Base-by-base conservation (phyloP, 768 basidiomycete genomes). In the Tricholoma sp. region DNA sequence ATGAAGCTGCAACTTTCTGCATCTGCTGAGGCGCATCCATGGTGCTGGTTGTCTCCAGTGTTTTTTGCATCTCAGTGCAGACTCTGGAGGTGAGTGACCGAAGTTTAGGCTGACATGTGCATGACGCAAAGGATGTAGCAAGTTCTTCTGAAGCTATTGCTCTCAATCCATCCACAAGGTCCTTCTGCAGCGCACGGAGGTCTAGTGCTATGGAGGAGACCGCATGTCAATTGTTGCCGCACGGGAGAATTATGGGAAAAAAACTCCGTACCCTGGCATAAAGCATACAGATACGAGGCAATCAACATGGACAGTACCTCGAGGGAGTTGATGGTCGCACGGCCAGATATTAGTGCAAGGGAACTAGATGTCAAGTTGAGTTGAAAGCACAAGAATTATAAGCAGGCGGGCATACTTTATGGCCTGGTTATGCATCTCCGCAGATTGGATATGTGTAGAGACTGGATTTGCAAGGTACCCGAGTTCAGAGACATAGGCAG, bases 341-440 rank as follows among this genome's bases (percentile, higher is more conserved):
- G 85, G 20, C 83, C 90, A 15, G 91, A 92, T 53, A 94, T 84
- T 60, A 94, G 74, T 0, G 92, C 92, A 54, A 94, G 76, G 5
- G 91, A 93, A 69, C 89, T 91, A 61, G 31, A 54, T 52, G 34
- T 60, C 52, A 44, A 59, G 65, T 17, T 66, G 57, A 9, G 60
- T 45, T 24, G 7, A 32, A 44, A 41, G 17, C 51, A n/a, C 32
- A 52, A 52, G 12, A 49, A 13, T 11, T 15, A 11, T 45, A 52
- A 49, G 12, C 24, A 11, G 36, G 29, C 34, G 52, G 6, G 75
- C 88, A 58, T 60, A 91, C 89, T 94, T 94, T 70, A 94, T 82
- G 44, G 92, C 88, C 69, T 94, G 92, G 62, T 94, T 94, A 66
- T 92, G 89, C 88, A 93, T 91, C 72, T 94, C 91, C 1, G 91